Percentiles rank a stretch among this genome's conserved stretches.
Conservation (phyloP, 106 monocot genomes). For the Apostasia ramifera region DNA sequence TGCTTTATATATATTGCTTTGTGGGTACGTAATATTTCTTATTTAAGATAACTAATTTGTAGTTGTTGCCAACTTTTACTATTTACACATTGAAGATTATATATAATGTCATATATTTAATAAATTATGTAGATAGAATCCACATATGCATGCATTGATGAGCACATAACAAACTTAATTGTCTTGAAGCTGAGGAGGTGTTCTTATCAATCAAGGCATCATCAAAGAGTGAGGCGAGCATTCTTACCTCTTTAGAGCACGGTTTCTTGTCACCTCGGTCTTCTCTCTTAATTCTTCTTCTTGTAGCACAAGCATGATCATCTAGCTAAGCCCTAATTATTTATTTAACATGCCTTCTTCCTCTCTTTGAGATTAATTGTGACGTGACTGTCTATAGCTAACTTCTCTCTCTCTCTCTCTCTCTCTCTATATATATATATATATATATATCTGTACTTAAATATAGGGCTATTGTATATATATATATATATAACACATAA, state of each 20-base stretch:
- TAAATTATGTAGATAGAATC: background rate
- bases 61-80: too few species aligned
- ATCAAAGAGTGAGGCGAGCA: background rate
- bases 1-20: too few species aligned
- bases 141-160: background rate
- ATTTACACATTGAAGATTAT: background rate
- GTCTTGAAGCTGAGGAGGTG: background rate
- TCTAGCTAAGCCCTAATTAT: background rate
- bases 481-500: background rate
- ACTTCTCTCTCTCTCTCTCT: background rate
- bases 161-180: conserved; percentile 1
- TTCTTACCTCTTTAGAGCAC: conserved; percentile 4
- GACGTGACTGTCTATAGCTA: background rate
- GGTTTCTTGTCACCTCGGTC: conserved; percentile 12
- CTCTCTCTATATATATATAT: conserved; percentile 4
- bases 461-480: conserved; percentile 4
- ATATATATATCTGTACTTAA: background rate
- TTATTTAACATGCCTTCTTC: conserved; percentile 1
- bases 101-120: background rate
- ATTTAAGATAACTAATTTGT: too few species aligned
- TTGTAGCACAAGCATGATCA: conserved; percentile 15
- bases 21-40: too few species aligned
- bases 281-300: conserved; percentile 9
- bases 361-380: background rate
- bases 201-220: background rate